phyloP scores from a whole-genome alignment of 805 yeast species.

The Saccharomycopsis malanga region DNA sequence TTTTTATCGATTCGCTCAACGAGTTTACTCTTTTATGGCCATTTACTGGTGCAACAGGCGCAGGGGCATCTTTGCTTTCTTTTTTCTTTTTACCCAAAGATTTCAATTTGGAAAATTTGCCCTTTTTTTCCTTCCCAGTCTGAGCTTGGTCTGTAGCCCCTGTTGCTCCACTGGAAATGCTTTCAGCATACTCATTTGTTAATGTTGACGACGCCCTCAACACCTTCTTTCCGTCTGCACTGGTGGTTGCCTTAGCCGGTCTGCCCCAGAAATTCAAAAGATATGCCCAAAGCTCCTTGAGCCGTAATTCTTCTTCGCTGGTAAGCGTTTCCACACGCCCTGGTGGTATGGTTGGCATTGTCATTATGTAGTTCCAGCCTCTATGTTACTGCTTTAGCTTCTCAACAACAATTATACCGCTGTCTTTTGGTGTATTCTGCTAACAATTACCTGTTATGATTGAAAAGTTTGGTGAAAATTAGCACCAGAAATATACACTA shows the following conservation, averaged over 20 bases:
- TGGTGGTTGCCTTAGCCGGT: conserved; percentile 30
- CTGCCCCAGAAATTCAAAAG: conserved; percentile 53
- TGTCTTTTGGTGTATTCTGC: too few relatives aligned
- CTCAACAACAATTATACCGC: too few relatives aligned
- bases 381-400: too few relatives aligned
- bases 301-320: conserved; percentile 50
- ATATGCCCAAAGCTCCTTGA: conserved; percentile 70
- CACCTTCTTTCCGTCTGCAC: conserved; percentile 17
- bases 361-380: too few relatives aligned
- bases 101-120: conserved; percentile 14
- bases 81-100: conserved; percentile 14
- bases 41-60: not conserved
- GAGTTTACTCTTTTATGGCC: conserved; percentile 16
- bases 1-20: conserved; percentile 17
- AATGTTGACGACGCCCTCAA: conserved; percentile 16
- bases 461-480: too few relatives aligned
- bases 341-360: conserved; percentile 26
- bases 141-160: conserved; percentile 11
- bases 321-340: conserved; percentile 43
- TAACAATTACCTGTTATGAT: too few relatives aligned
- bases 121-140: conserved; percentile 6
- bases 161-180: not conserved
- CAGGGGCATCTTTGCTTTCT: conserved; percentile 2
- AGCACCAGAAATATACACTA: too few relatives aligned
- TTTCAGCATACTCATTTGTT: conserved; percentile 5